Percentiles rank a stretch among this genome's conserved stretches.
These are phyloP conservation scores for Colletotrichum sublineola DNA, from an alignment of 2,329 filamentous ascomycete genomes.

Conservation along the genomic window DNA sequence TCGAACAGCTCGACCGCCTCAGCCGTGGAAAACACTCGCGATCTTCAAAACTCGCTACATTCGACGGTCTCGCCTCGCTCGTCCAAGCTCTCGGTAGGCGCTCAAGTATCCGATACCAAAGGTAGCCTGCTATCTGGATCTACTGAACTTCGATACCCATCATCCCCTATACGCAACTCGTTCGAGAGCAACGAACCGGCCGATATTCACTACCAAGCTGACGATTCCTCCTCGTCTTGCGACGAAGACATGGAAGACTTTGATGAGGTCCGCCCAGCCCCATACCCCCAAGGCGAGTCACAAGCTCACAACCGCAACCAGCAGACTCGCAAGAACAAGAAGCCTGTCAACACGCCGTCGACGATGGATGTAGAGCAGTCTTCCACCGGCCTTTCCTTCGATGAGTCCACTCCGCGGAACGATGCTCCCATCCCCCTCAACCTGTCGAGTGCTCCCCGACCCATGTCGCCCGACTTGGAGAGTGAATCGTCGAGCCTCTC, in stretches of 20 bases:
- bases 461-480: background rate
- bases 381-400: background rate
- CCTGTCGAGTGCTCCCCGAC: background rate
- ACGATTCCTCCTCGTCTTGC: background rate
- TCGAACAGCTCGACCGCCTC: background rate
- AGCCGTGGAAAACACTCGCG: background rate
- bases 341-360: background rate
- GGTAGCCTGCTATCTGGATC: background rate
- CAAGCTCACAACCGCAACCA: background rate
- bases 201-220: background rate
- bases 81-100: background rate
- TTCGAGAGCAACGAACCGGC: background rate
- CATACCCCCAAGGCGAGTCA: background rate
- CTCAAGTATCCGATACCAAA: background rate
- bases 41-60: background rate
- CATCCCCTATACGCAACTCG: background rate
- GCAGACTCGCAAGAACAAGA: background rate
- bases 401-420: background rate
- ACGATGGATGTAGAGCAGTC: background rate
- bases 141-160: background rate
- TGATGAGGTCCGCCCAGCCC: too few species aligned
- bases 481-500: background rate
- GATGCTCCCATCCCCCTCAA: background rate
- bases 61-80: background rate
- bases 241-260: background rate